Evolutionary conservation across 345 rosid genomes (phyloP).

Genomic region (Citrus mangshanensis): DNA sequence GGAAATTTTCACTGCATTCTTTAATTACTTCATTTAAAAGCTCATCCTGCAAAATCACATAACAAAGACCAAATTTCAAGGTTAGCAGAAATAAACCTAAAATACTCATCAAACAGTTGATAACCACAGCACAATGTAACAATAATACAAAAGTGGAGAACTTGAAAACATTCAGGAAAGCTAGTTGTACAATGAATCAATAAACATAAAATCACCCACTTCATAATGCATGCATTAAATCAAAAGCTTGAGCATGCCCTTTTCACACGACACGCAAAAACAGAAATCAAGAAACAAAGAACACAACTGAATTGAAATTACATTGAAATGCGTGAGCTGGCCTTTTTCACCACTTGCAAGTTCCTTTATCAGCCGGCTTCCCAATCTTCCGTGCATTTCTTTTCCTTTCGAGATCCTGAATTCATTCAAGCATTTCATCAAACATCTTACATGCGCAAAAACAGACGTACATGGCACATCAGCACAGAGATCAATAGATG

Average conservation of each 20-base stretch:
- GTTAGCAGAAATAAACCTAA: not conserved
- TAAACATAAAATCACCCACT: no score
- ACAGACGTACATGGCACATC: no score
- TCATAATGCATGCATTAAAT: not conserved
- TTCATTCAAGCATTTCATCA: no score
- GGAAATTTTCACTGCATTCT: constrained; percentile 59
- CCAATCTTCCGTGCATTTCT: no score
- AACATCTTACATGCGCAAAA: constrained; percentile 9
- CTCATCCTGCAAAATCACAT: constrained; percentile 40
- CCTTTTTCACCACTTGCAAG: constrained; percentile 8
- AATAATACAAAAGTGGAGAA: not conserved
- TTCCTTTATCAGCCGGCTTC: no score
- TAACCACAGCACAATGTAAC: not conserved
- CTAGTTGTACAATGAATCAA: not conserved
- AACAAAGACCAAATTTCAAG: not conserved
- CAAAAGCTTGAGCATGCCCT: no score
- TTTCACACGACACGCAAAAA: not conserved
- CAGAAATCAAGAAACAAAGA: not conserved
- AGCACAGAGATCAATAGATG: no score
- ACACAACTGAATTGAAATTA: constrained; percentile 12
- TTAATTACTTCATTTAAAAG: constrained; percentile 51
- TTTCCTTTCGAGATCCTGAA: no score
- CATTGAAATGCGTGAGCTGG: constrained; percentile 56
- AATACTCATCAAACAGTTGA: not conserved
- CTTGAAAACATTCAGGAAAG: not conserved